Evolutionary conservation across 2,329 filamentous ascomycete species (phyloP).

Genomic region (Cercospora brassicicola): DNA sequence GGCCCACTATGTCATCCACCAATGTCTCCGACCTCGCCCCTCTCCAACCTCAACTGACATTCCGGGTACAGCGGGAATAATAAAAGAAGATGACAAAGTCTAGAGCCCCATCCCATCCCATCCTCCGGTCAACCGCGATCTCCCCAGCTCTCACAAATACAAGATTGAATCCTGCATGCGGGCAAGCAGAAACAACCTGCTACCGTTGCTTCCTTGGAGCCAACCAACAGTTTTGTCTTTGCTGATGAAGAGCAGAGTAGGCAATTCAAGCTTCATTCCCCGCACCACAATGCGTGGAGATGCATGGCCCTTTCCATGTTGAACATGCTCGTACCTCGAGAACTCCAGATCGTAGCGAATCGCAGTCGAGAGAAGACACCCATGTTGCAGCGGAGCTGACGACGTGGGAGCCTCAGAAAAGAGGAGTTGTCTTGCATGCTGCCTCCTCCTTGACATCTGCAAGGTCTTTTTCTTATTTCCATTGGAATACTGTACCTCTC

Average conservation of each 20-base stretch:
- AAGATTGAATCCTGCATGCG: neutral
- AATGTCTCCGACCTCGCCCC: slow-evolving; percentile 5
- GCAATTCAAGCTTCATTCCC: neutral
- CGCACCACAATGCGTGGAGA: neutral
- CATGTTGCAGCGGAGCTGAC: slow-evolving; percentile 2
- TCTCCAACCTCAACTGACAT: neutral
- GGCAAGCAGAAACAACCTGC: neutral
- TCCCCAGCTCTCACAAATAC: neutral
- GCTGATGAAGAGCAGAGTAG: neutral
- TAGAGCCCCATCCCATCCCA: neutral
- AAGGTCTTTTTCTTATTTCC: slow-evolving; percentile 9
- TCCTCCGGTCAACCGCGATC: slow-evolving; percentile 21
- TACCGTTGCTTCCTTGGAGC: slow-evolving; percentile 1
- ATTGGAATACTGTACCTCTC: slow-evolving; percentile 7
- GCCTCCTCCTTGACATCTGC: neutral
- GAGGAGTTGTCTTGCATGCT: slow-evolving; percentile 2
- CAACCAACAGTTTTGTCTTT: neutral
- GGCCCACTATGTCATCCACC: slow-evolving; percentile 14
- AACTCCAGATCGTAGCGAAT: slow-evolving; percentile 1
- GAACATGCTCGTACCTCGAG: neutral
- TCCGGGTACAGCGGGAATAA: slow-evolving; percentile 7
- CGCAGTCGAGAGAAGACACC: neutral
- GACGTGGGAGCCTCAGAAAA: slow-evolving; percentile 7
- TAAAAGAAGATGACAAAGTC: neutral
- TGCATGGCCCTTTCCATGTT: neutral